These are phyloP conservation scores for Symbiodinium pilosum DNA, from an alignment of 73 alveolate genomes.

Conservation along the genomic window DNA sequence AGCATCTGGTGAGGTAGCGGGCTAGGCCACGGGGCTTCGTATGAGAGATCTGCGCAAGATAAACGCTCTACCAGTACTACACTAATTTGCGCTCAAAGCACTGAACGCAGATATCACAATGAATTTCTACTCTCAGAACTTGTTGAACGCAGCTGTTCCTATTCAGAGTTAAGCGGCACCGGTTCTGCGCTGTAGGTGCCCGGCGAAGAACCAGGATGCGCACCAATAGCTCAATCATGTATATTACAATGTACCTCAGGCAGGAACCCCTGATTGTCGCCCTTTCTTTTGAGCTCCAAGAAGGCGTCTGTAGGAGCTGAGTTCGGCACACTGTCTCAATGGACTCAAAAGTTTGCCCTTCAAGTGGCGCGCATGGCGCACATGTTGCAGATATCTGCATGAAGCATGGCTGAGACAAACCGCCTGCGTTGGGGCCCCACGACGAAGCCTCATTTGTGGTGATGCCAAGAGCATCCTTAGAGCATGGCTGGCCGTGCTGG, in stretches of 20 bases:
- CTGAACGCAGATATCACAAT: no score
- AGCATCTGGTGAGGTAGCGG: no score
- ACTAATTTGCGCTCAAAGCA: no score
- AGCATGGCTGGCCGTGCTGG: no score
- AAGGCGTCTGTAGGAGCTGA: not conserved
- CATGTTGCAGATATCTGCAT: not conserved
- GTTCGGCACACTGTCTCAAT: constrained; percentile 46
- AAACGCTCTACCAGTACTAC: no score
- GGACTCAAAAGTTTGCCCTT: constrained; percentile 21
- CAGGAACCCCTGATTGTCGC: not conserved
- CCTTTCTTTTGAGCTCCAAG: not conserved
- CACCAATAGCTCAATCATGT: constrained; percentile 17
- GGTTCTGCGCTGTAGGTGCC: no score
- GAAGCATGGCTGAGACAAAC: not conserved
- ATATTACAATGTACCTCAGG: constrained; percentile 47
- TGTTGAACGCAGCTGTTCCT: no score
- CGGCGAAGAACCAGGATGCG: no score
- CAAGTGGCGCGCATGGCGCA: not conserved
- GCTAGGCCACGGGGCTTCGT: no score
- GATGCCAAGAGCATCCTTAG: not conserved
- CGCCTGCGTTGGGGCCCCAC: not conserved
- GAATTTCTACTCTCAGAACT: no score
- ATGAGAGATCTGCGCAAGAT: no score
- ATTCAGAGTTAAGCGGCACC: no score
- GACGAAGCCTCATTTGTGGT: not conserved